Percentiles rank a stretch among this genome's conserved stretches.
Evolutionary conservation across 202 grass and related monocot genomes (phyloP).

Genomic region (Musa balbisiana): DNA sequence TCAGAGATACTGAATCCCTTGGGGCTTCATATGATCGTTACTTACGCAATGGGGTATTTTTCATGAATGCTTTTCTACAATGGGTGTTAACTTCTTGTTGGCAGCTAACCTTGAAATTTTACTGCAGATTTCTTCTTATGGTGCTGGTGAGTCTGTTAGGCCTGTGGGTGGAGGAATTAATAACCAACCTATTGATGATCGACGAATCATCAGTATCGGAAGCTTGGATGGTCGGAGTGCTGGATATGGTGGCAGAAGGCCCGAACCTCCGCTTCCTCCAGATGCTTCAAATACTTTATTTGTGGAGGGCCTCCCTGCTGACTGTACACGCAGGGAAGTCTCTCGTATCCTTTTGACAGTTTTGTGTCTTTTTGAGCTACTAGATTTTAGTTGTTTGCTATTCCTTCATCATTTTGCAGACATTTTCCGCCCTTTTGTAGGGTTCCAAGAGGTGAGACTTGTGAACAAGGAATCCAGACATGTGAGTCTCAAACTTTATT

Average conservation of each 20-base stretch:
- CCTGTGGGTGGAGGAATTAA: slow-evolving; percentile 45
- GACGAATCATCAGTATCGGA: slow-evolving; percentile 34
- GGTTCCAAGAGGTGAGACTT: slow-evolving; percentile 81
- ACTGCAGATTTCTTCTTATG: slow-evolving; percentile 50
- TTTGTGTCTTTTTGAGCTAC: slow-evolving; percentile 1
- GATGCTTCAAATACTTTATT: slow-evolving; percentile 94
- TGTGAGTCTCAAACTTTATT: slow-evolving; percentile 41
- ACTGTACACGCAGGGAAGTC: slow-evolving; percentile 83
- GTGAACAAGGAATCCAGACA: slow-evolving; percentile 94
- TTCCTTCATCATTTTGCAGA: slow-evolving; percentile 59
- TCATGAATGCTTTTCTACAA: neutral
- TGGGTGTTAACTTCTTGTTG: slow-evolving; percentile 1
- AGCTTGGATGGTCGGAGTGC: slow-evolving; percentile 47
- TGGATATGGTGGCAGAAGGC: slow-evolving; percentile 55
- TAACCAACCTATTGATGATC: slow-evolving; percentile 63
- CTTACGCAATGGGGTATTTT: slow-evolving; percentile 82
- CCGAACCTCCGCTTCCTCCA: slow-evolving; percentile 68
- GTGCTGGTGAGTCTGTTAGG: slow-evolving; percentile 42
- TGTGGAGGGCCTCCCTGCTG: slow-evolving; percentile 84
- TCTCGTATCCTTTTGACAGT: slow-evolving; percentile 78
- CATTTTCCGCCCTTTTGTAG: slow-evolving; percentile 96
- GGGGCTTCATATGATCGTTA: slow-evolving; percentile 85
- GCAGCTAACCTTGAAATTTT: slow-evolving; percentile 7
- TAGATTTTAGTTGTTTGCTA: slow-evolving; percentile 1
- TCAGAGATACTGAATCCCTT: slow-evolving; percentile 67